Conservation (phyloP, 768 basidiomycete species). For the Phylloporus sp. region DNA sequence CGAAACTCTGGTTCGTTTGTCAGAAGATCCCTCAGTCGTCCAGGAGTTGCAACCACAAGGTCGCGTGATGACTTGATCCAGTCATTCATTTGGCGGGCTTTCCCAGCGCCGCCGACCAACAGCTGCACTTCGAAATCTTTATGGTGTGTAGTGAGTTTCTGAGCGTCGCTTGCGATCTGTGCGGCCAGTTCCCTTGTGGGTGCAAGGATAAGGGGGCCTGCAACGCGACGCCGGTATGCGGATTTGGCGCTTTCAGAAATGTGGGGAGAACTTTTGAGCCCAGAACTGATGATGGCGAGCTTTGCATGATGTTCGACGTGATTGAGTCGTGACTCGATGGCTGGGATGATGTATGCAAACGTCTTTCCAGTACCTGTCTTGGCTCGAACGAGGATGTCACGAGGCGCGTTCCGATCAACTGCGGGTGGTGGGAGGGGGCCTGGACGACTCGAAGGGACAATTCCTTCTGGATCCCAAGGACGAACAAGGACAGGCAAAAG, state of each 20-base stretch:
- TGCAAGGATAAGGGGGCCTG: slow-evolving; percentile 77
- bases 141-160: slow-evolving; percentile 58
- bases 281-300: slow-evolving; percentile 40
- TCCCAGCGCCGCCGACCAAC: slow-evolving; percentile 73
- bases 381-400: slow-evolving; percentile 82
- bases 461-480: slow-evolving; percentile 41
- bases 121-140: slow-evolving; percentile 63
- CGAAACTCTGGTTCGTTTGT: slow-evolving; percentile 51
- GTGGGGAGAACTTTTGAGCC: slow-evolving; percentile 29
- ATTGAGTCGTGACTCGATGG: slow-evolving; percentile 69
- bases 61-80: slow-evolving; percentile 66
- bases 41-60: slow-evolving; percentile 88
- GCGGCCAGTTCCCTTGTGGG: slow-evolving; percentile 89
- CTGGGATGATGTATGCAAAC: slow-evolving; percentile 81
- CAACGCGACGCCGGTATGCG: slow-evolving; percentile 41
- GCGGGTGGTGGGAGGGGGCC: not conserved
- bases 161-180: slow-evolving; percentile 83
- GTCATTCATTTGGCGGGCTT: slow-evolving; percentile 57
- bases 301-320: slow-evolving; percentile 44
- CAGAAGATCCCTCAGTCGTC: slow-evolving; percentile 73
- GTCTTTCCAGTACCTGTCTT: slow-evolving; percentile 91
- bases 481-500: slow-evolving; percentile 66
- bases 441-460: not conserved
- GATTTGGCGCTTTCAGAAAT: slow-evolving; percentile 30
- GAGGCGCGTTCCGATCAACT: slow-evolving; percentile 20